These are phyloP conservation scores for Adansonia rubrostipa DNA, from an alignment of 441 rosid genomes.

Conservation along the genomic window DNA sequence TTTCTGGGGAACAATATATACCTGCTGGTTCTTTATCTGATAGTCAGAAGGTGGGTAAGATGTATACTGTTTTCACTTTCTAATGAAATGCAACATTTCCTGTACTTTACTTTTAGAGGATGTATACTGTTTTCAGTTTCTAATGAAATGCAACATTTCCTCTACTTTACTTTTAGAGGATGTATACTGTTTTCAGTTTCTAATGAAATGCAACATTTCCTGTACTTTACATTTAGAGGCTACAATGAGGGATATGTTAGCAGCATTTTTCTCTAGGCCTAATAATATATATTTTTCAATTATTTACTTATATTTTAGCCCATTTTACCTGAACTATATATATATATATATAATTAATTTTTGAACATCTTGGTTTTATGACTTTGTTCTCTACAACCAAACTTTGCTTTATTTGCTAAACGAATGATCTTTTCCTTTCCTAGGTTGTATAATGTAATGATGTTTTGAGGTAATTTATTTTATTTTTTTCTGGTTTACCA, in stretches of 20 bases:
- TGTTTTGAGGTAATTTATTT: not conserved
- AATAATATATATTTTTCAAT: not conserved
- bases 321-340: not conserved
- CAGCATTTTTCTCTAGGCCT: not conserved
- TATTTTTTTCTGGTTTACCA: not conserved
- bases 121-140: too few species aligned
- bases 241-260: not conserved
- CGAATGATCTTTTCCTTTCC: not conserved
- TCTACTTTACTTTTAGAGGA: not conserved
- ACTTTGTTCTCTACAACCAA: not conserved
- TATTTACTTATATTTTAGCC: not conserved
- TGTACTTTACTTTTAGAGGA: not conserved
- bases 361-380: not conserved
- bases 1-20: slow-evolving; percentile 78
- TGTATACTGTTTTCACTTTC: not conserved
- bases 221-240: not conserved
- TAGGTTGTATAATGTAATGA: not conserved
- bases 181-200: too few species aligned
- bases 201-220: too few species aligned
- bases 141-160: too few species aligned
- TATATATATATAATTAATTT: not conserved
- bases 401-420: not conserved
- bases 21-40: slow-evolving; percentile 81
- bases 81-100: not conserved
- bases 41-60: slow-evolving; percentile 78